These are phyloP conservation scores for Suillus ampliporus DNA, from an alignment of 768 basidiomycete genomes.

Conservation along the genomic window DNA sequence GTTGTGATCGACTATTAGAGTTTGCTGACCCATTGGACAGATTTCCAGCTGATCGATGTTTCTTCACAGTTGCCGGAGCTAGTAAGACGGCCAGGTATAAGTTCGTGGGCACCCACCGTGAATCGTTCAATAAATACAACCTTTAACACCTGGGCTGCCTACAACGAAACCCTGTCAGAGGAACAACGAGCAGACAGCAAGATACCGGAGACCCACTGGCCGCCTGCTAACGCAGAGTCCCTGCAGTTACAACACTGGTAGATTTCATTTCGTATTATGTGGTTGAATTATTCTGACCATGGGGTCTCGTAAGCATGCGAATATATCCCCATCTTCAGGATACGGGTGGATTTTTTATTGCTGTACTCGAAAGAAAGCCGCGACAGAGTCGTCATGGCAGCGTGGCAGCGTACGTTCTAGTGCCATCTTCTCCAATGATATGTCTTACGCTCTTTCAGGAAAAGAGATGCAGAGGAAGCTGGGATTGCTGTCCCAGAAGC, in stretches of 20 bases:
- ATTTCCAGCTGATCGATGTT: conserved; percentile 82
- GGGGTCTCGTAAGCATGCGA: conserved; percentile 61
- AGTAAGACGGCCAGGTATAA: conserved; percentile 75
- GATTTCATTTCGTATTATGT: conserved; percentile 23
- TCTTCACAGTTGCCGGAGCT: conserved; percentile 75
- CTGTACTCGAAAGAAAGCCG: conserved; percentile 69
- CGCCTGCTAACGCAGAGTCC: conserved; percentile 64
- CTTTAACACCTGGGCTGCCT: conserved; percentile 67
- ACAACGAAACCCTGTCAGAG: conserved; percentile 54
- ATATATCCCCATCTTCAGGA: conserved; percentile 96
- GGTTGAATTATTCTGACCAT: not conserved
- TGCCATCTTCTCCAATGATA: not conserved
- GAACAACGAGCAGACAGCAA: conserved; percentile 58
- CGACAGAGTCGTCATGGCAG: conserved; percentile 10
- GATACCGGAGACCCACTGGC: conserved; percentile 80
- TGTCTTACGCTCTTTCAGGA: conserved; percentile 35
- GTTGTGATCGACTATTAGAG: not conserved
- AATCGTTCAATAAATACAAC: conserved; percentile 55
- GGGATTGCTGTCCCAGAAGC: conserved; percentile 45
- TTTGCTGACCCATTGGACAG: conserved; percentile 36
- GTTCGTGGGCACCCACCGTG: conserved; percentile 77
- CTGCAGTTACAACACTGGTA: conserved; percentile 79
- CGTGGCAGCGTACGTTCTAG: conserved; percentile 19
- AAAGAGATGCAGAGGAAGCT: conserved; percentile 54
- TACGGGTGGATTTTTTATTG: conserved; percentile 98